Percentiles rank a stretch among this genome's conserved stretches.
Evolutionary conservation across 2,329 filamentous ascomycete species (phyloP).

Genomic region (Talaromyces marneffei): DNA sequence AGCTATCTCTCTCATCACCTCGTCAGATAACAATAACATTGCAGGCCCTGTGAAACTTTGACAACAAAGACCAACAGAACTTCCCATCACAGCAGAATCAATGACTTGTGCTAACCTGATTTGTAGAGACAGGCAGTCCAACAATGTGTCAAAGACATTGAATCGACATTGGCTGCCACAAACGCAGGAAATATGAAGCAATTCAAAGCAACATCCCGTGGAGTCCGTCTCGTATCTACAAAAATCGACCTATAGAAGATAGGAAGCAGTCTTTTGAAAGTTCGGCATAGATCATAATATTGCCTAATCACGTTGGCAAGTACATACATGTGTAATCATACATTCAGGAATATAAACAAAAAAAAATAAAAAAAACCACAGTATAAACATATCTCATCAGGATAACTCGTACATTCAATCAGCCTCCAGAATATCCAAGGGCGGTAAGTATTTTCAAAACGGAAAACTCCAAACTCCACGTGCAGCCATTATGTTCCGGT

Average conservation of each 20-base stretch:
- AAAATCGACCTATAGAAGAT: neutral
- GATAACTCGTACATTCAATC: neutral
- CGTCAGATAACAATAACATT: neutral
- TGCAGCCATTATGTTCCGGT: neutral
- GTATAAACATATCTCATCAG: neutral
- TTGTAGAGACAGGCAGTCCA: neutral
- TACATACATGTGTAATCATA: slow-evolving; percentile 3
- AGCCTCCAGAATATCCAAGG: neutral
- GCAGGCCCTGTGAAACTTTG: neutral
- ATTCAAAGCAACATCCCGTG: neutral
- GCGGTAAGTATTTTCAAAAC: neutral
- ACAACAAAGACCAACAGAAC: neutral
- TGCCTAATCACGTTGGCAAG: neutral
- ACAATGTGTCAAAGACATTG: neutral
- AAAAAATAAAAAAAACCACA: neutral
- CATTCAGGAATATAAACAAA: slow-evolving; percentile 3
- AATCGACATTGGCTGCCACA: neutral
- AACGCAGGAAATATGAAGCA: neutral
- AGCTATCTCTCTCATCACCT: neutral
- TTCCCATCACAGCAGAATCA: neutral
- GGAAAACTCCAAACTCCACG: slow-evolving; percentile 1
- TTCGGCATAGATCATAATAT: neutral
- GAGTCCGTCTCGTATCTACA: neutral
- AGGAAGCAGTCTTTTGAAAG: neutral
- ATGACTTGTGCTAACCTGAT: neutral